Evolutionary conservation across 164 flowering plant genomes (phyloP), one percentile per base, ranked within the genome.

Genomic region (grape (Vitis vinifera)): DNA sequence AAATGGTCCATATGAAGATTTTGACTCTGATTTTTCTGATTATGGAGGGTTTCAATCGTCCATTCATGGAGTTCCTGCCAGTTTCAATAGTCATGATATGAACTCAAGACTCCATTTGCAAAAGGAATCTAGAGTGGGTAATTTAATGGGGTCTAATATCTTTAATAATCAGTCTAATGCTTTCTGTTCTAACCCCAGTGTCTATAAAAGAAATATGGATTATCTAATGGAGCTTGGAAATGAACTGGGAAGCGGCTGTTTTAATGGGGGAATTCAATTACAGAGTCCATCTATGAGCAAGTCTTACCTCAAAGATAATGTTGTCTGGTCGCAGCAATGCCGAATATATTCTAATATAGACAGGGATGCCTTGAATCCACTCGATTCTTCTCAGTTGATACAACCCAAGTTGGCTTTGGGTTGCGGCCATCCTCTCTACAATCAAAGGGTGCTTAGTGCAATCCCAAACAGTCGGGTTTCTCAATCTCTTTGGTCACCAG

Each of bases 281-380:
- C 52, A 65, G 58, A 61, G 56, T 44, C 13, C 69, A 49, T 58
- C 73, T 63, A 11, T 68, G 6, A 55, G 14, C 65, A 66, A 80
- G 75, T 72, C 83, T 70, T 70, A 50, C 29, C 10, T 71, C 17
- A 31, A 71, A 64, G 79, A 79, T 62, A 66, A 62, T 52, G 63
- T 55, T n/a, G 23, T 55, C 37, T 49, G 48, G 44, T 19, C 78
- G 10, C 73, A 67, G 51, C 62, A 19, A 59, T 68, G 59, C 44
- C 67, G 79, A 27, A 58, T 64, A 61, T 71, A 71, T 70, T 44
- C 44, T 37, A 55, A 6, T 57, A 74, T 69, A 19, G 74, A 55
- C 1, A 59, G 58, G 27, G 60, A 59, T 29, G 60, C 66, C 10
- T 50, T 68, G 37, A 56, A 59, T 68, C 59, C 76, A 5, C 29